Percentiles rank a stretch among this genome's conserved stretches.
phyloP scores from a whole-genome alignment of 1,139 yeast genomes.

The Candida sanyaensis region DNA sequence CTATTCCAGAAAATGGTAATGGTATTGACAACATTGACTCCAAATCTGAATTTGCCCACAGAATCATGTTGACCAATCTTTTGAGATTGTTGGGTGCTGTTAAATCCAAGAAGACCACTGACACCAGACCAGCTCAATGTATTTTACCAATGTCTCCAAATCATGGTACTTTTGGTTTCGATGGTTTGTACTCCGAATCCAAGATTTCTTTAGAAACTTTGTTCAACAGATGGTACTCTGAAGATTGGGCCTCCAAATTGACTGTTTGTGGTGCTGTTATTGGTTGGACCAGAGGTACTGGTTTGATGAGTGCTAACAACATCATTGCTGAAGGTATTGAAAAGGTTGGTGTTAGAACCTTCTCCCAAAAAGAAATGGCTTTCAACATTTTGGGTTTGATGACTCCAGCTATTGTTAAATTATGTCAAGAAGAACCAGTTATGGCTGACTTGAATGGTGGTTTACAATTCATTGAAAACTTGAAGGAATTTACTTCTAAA shows the following conservation, averaged over 20 bases:
- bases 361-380: conserved; percentile 99
- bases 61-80: conserved; percentile 96
- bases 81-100: conserved; percentile 90
- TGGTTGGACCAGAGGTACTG: conserved; percentile 99
- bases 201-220: conserved; percentile 92
- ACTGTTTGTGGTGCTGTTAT: conserved; percentile 97
- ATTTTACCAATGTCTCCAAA: conserved; percentile 96
- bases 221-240: conserved; percentile 98
- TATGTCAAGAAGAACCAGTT: conserved; percentile 92
- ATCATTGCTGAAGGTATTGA: conserved; percentile 98
- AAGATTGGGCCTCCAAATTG: conserved; percentile 92
- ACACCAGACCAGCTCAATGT: conserved; percentile 98
- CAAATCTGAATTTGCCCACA: conserved; percentile 94
- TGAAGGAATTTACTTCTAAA: conserved; percentile 82
- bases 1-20: conserved; percentile 97
- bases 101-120: conserved; percentile 81
- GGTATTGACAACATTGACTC: conserved; percentile 93
- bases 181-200: conserved; percentile 97
- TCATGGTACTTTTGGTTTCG: conserved; percentile 98
- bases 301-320: conserved; percentile 96
- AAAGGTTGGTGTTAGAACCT: conserved; percentile 93
- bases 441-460: conserved; percentile 99
- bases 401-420: conserved; percentile 80
- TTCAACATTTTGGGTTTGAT: conserved; percentile 93
- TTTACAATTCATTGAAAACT: conserved; percentile 86